These are phyloP conservation scores for Erodium moschatum DNA, from an alignment of 441 rosid species.

Conservation along the genomic window DNA sequence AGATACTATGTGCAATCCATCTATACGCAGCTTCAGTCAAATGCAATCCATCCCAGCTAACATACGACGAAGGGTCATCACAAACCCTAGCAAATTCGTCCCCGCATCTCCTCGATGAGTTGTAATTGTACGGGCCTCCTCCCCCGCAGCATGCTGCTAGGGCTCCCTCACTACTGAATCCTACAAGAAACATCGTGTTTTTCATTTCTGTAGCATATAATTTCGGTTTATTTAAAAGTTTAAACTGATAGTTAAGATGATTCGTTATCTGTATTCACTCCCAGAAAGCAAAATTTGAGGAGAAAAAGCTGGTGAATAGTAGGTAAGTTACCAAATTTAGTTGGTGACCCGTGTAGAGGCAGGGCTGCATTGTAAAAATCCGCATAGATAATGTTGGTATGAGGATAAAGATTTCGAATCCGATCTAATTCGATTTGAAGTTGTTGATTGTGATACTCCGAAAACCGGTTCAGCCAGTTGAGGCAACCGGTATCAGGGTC, in stretches of 20 bases:
- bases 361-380: conserved; percentile 31
- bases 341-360: conserved; percentile 27
- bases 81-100: conserved; percentile 22
- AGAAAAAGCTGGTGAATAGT: not conserved
- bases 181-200: conserved; percentile 7
- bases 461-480: conserved; percentile 33
- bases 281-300: no score
- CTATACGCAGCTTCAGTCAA: conserved; percentile 32
- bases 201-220: not conserved
- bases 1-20: conserved; percentile 14
- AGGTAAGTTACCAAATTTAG: conserved; percentile 28
- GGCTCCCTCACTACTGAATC: conserved; percentile 19
- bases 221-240: not conserved
- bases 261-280: not conserved
- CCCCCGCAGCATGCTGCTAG: conserved; percentile 37
- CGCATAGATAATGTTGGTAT: conserved; percentile 34
- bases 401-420: conserved; percentile 28
- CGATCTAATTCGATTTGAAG: conserved; percentile 27
- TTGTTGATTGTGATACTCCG: conserved; percentile 26
- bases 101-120: conserved; percentile 25
- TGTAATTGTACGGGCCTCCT: conserved; percentile 34
- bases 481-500: conserved; percentile 37
- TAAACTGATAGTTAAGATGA: not conserved
- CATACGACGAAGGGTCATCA: conserved; percentile 29
- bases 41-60: conserved; percentile 49